Percentiles rank a stretch among this genome's conserved stretches.
Conservation (phyloP, 306 rosid genomes). For the Cucumis hystrix region DNA sequence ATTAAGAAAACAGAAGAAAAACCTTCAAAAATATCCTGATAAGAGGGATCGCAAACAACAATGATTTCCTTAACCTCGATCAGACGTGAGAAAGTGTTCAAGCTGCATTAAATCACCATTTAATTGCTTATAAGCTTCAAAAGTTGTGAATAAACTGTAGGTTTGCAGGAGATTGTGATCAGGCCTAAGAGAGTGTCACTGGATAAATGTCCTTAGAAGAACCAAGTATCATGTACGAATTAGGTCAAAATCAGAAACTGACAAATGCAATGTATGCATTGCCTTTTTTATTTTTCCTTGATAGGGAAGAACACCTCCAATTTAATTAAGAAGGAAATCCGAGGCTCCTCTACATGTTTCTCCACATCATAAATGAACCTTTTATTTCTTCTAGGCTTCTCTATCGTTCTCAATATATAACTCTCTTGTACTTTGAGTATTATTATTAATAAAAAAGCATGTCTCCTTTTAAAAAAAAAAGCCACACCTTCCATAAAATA, state of each 20-base stretch:
- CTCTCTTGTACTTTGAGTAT: too few species aligned
- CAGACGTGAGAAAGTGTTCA: slow-evolving; percentile 57
- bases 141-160: neutral
- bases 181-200: neutral
- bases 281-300: neutral
- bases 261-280: neutral
- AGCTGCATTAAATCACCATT: slow-evolving; percentile 38
- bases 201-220: neutral
- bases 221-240: neutral
- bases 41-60: slow-evolving; percentile 95
- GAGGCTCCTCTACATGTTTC: neutral
- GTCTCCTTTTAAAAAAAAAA: neutral
- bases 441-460: too few species aligned
- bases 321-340: neutral
- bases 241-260: neutral
- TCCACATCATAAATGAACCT: neutral
- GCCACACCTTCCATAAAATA: neutral
- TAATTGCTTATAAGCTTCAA: slow-evolving; percentile 2
- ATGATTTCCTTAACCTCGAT: slow-evolving; percentile 70
- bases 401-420: too few species aligned
- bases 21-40: slow-evolving; percentile 73
- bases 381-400: neutral
- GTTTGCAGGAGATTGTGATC: neutral
- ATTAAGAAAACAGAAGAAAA: neutral
- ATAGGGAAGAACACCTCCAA: neutral